A percentile compares a stretch with the other conserved stretches of the same genome.
Conservation (phyloP, 2,329 filamentous ascomycete genomes). For the Xylariales sp. region DNA sequence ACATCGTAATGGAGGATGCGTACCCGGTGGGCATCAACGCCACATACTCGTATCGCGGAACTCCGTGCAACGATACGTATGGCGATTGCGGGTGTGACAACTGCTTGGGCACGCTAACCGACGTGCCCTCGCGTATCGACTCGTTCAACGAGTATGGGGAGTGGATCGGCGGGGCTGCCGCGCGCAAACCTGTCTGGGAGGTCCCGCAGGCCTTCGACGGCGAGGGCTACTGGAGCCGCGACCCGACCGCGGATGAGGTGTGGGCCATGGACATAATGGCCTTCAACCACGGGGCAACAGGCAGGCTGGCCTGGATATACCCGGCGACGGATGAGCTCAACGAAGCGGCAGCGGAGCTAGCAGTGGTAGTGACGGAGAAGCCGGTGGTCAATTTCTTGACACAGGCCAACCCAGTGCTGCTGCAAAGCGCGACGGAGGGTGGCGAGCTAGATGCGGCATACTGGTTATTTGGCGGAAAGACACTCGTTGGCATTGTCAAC, state of each 20-base stretch:
- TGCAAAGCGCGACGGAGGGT: too few relatives aligned
- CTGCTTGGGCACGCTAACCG: slow-evolving; percentile 47
- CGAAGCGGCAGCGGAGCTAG: slow-evolving; percentile 32
- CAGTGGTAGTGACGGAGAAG: slow-evolving; percentile 27
- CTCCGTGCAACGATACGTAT: slow-evolving; percentile 52
- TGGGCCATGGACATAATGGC: slow-evolving; percentile 40
- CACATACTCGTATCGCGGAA: slow-evolving; percentile 51
- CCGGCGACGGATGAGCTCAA: slow-evolving; percentile 32
- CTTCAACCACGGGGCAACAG: slow-evolving; percentile 40
- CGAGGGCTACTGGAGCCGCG: slow-evolving; percentile 42
- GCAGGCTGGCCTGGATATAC: slow-evolving; percentile 41
- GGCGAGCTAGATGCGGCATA: too few relatives aligned
- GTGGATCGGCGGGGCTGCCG: slow-evolving; percentile 35
- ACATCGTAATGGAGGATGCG: slow-evolving; percentile 56
- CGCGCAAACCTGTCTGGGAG: slow-evolving; percentile 28
- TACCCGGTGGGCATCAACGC: slow-evolving; percentile 57
- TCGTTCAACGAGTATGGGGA: slow-evolving; percentile 30
- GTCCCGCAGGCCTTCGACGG: slow-evolving; percentile 44
- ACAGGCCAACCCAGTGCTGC: too few relatives aligned
- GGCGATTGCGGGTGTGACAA: slow-evolving; percentile 62
- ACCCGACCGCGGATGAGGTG: slow-evolving; percentile 37
- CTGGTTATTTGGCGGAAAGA: too few relatives aligned
- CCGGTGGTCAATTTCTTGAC: slow-evolving; percentile 36
- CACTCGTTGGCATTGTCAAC: too few relatives aligned
- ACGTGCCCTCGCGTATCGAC: slow-evolving; percentile 41